Evolutionary conservation across 2,329 filamentous ascomycete species (phyloP).

Genomic region (Seiridium unicorne): DNA sequence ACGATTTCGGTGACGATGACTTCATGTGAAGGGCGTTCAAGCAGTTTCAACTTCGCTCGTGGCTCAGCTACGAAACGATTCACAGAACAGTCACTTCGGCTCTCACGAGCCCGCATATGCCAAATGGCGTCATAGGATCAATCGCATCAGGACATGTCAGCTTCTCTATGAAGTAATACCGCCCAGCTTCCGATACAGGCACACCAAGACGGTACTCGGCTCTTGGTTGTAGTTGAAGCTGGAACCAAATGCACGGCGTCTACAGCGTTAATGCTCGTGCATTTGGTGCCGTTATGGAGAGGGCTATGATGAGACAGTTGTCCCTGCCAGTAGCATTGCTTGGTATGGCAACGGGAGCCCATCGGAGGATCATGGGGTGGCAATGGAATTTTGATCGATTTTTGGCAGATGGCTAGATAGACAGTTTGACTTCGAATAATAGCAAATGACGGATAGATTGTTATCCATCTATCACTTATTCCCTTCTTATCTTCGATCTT

Average conservation of each 20-base stretch:
- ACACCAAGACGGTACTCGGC: not conserved
- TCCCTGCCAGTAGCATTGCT: not conserved
- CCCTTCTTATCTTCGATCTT: not conserved
- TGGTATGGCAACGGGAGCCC: not conserved
- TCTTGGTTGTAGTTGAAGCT: not conserved
- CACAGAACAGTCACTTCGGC: not conserved
- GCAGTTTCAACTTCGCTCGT: constrained; percentile 13
- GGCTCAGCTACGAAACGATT: constrained; percentile 8
- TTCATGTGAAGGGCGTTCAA: constrained; percentile 60
- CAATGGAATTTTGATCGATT: not conserved
- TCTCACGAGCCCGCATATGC: not conserved
- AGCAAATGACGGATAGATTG: not conserved
- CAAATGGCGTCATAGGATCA: constrained; percentile 1
- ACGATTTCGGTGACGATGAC: constrained; percentile 81
- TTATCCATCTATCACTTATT: not conserved
- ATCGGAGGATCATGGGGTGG: not conserved
- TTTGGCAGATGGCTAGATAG: not conserved
- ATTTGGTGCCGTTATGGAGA: not conserved
- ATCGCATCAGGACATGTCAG: not conserved
- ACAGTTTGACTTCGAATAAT: not conserved
- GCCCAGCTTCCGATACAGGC: not conserved
- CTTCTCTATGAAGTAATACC: constrained; percentile 1
- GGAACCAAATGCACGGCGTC: not conserved
- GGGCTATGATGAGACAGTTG: not conserved
- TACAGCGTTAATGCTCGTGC: not conserved